Evolutionary conservation across 768 basidiomycete species (phyloP), one percentile per base, ranked within the genome.

Genomic region (Agaricus sinodeliciosus): DNA sequence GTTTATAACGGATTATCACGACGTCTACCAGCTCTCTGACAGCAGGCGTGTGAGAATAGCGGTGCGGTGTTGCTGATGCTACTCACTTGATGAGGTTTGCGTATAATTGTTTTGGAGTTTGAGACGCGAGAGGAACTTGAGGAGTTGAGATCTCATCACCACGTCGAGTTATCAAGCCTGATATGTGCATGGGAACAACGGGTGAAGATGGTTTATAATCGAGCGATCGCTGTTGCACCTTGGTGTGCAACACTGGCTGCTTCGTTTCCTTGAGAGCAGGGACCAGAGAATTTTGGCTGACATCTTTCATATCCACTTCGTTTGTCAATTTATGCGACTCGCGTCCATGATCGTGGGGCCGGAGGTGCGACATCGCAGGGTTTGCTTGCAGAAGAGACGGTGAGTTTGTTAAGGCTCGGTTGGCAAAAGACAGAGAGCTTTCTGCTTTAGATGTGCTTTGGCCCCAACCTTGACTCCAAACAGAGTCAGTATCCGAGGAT

Each of bases 71-170:
- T 11, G 49, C 9, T 7, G 2, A 19, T 11, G 16, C 5, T 16
- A 44, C 52, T 31, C 28, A 48, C 52, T 41, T 48, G 28, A 54
- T 54, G 11, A 54, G 26, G 41, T 54, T 54, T 19, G 27, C 19
- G 19, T 54, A 44, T 11, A 54, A 27, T 9, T 41, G 37, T 9
- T 34, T 28, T 9, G 45, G 46, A 25, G 13, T 18, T n/a, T 16
- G 31, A 9, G 26, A 11, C 9, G 28, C 45, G 6, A 8, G 13
- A 16, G 16, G 51, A 46, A 9, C 31, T 46, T 27, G 43, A 34
- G 47, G 45, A 18, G 39, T 54, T 2, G 46, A 28, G 6, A 42
- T 7, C 19, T 54, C 52, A 16, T 54, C 52, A 9, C 34, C 15
- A 12, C 39, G 45, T 19, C 40, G 27, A 15, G 46, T 22, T 34